phyloP scores from a whole-genome alignment of 2,329 filamentous ascomycete species.

The Aureobasidium zeae region DNA sequence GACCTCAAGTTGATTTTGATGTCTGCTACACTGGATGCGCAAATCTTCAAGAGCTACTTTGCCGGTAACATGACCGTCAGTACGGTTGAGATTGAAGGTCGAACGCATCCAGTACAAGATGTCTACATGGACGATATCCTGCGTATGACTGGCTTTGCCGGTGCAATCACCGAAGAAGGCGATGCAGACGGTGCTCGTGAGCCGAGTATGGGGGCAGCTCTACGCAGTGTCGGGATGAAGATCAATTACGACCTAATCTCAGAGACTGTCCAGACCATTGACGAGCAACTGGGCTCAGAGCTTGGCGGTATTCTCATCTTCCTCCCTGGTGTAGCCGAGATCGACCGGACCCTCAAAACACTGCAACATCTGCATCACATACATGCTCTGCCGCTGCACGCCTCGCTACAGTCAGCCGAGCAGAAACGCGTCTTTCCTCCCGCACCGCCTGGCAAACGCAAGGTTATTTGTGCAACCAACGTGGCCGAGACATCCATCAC shows the following conservation, averaged over 20 bases:
- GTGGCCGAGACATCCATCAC: slow-evolving; percentile 98
- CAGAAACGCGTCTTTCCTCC: slow-evolving; percentile 77
- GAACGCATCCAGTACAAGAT: slow-evolving; percentile 84
- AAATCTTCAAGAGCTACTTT: slow-evolving; percentile 79
- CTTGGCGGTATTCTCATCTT: slow-evolving; percentile 92
- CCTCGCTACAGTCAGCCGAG: slow-evolving; percentile 78
- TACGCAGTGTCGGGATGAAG: slow-evolving; percentile 51
- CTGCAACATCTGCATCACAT: slow-evolving; percentile 57
- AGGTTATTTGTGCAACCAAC: slow-evolving; percentile 90
- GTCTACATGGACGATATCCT: slow-evolving; percentile 85
- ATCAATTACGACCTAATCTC: slow-evolving; percentile 88
- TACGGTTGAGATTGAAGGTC: slow-evolving; percentile 73
- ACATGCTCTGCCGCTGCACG: slow-evolving; percentile 80
- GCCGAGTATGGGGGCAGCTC: slow-evolving; percentile 30
- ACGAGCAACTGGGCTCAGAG: slow-evolving; percentile 61
- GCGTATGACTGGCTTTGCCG: slow-evolving; percentile 61
- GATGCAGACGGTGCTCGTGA: slow-evolving; percentile 43
- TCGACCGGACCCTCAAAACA: slow-evolving; percentile 66
- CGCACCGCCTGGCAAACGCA: slow-evolving; percentile 70
- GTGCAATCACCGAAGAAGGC: slow-evolving; percentile 29
- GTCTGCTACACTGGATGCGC: slow-evolving; percentile 89
- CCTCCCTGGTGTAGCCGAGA: slow-evolving; percentile 83
- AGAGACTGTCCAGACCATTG: slow-evolving; percentile 71
- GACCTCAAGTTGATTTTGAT: slow-evolving; percentile 88
- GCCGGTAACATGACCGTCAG: slow-evolving; percentile 49